A percentile compares a stretch with the other conserved stretches of the same genome.
These are phyloP conservation scores for Zygosaccharomyces sapae DNA, from an alignment of 1,139 yeast genomes.

Conservation along the genomic window DNA sequence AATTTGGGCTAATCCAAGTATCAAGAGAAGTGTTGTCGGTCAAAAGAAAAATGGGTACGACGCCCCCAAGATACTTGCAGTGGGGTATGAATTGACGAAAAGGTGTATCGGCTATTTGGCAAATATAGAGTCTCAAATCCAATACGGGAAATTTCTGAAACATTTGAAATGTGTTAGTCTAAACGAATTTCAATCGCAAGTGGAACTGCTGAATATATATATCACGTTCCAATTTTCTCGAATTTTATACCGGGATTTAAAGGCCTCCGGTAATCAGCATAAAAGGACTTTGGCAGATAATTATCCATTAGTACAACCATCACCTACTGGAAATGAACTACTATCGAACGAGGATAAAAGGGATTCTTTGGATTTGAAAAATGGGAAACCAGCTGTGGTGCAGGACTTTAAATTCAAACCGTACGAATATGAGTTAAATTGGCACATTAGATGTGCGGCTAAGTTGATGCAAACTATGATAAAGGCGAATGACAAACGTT, in stretches of 20 bases:
- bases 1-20: constrained; percentile 58
- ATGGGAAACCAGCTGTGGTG: constrained; percentile 14
- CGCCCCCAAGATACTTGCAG: constrained; percentile 48
- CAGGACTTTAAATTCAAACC: constrained; percentile 48
- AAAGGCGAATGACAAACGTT: constrained; percentile 44
- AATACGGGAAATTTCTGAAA: constrained; percentile 39
- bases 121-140: constrained; percentile 41
- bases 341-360: constrained; percentile 1
- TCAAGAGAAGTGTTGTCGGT: constrained; percentile 45
- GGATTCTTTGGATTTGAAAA: constrained; percentile 5
- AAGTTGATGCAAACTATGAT: constrained; percentile 52
- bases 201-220: constrained; percentile 58
- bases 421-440: constrained; percentile 68
- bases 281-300: neutral
- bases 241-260: constrained; percentile 26
- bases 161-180: constrained; percentile 52
- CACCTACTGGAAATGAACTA: neutral
- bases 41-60: constrained; percentile 34
- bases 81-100: constrained; percentile 62
- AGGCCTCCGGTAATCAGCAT: constrained; percentile 6
- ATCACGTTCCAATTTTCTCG: constrained; percentile 57
- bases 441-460: constrained; percentile 73
- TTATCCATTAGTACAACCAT: neutral
- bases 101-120: constrained; percentile 64
- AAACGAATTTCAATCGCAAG: constrained; percentile 43